Conservation (phyloP, 1,284 basidiomycete genomes). For the Neolentinus lepideus region DNA sequence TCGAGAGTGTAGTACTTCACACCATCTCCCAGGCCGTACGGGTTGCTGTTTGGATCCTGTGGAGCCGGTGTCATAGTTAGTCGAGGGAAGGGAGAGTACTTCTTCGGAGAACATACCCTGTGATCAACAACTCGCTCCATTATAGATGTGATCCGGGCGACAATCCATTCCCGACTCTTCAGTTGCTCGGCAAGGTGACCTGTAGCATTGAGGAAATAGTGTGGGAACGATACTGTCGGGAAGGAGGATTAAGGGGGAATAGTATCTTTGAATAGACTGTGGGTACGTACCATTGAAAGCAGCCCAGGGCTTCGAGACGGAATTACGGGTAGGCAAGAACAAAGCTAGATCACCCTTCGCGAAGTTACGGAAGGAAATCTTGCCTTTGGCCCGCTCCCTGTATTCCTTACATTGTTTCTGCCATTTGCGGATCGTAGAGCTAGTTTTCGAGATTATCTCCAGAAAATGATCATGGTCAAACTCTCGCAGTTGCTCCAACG, state of each 20-base stretch:
- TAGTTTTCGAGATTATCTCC: slow-evolving; percentile 75
- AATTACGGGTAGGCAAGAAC: slow-evolving; percentile 93
- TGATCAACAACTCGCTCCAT: slow-evolving; percentile 79
- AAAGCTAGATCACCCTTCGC: slow-evolving; percentile 89
- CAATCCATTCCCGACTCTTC: slow-evolving; percentile 87
- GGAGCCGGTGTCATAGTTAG: slow-evolving; percentile 8
- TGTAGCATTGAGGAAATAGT: slow-evolving; percentile 91
- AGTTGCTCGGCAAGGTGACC: slow-evolving; percentile 81
- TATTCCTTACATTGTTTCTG: slow-evolving; percentile 95
- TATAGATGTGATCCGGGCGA: slow-evolving; percentile 86
- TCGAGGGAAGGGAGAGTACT: slow-evolving; percentile 14
- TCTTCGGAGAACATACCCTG: slow-evolving; percentile 37
- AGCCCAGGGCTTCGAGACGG: slow-evolving; percentile 91
- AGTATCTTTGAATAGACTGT: neutral
- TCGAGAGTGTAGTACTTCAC: slow-evolving; percentile 91
- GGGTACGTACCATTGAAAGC: slow-evolving; percentile 79
- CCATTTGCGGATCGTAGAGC: slow-evolving; percentile 89
- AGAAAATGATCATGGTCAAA: slow-evolving; percentile 83
- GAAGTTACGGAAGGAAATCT: slow-evolving; percentile 92
- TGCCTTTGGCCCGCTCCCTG: slow-evolving; percentile 85
- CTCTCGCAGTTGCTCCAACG: slow-evolving; percentile 59
- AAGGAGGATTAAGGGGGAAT: slow-evolving; percentile 13
- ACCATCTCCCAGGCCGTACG: slow-evolving; percentile 81
- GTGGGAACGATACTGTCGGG: slow-evolving; percentile 81
- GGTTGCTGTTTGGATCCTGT: slow-evolving; percentile 67